Percentiles rank a stretch among this genome's conserved stretches.
phyloP scores from a whole-genome alignment of 495 filamentous ascomycete species.

The Neurospora sp. region DNA sequence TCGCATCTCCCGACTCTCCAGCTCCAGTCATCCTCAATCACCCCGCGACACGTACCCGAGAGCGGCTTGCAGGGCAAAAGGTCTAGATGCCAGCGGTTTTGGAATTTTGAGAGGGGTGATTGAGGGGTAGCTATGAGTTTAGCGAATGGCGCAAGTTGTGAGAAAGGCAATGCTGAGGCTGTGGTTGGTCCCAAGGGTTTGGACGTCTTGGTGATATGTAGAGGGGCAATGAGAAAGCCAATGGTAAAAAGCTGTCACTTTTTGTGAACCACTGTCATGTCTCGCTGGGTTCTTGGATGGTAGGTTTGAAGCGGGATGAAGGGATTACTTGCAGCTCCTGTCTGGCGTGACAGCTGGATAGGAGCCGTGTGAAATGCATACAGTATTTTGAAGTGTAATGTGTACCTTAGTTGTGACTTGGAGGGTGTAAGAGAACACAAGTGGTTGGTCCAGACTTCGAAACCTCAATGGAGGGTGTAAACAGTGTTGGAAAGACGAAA shows the following conservation, averaged over 20 bases:
- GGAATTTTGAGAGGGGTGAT: not conserved
- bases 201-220: not conserved
- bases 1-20: not conserved
- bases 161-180: not conserved
- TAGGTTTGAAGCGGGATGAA: not conserved
- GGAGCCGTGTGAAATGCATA: not conserved
- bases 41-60: not conserved
- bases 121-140: not conserved
- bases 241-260: not conserved
- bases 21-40: not conserved
- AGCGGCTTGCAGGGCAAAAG: not conserved
- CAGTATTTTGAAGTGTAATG: not conserved
- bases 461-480: not conserved
- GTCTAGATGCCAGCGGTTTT: not conserved
- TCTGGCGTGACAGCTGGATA: not conserved
- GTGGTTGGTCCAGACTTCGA: not conserved
- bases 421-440: not conserved
- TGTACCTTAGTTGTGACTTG: not conserved
- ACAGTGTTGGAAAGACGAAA: not conserved
- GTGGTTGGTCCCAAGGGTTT: not conserved
- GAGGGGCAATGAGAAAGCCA: not conserved
- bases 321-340: not conserved
- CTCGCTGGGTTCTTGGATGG: not conserved
- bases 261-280: not conserved
- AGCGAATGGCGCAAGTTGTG: not conserved